These are phyloP conservation scores for Epichloe scottii DNA, from an alignment of 2,329 filamentous ascomycete genomes.

Conservation along the genomic window DNA sequence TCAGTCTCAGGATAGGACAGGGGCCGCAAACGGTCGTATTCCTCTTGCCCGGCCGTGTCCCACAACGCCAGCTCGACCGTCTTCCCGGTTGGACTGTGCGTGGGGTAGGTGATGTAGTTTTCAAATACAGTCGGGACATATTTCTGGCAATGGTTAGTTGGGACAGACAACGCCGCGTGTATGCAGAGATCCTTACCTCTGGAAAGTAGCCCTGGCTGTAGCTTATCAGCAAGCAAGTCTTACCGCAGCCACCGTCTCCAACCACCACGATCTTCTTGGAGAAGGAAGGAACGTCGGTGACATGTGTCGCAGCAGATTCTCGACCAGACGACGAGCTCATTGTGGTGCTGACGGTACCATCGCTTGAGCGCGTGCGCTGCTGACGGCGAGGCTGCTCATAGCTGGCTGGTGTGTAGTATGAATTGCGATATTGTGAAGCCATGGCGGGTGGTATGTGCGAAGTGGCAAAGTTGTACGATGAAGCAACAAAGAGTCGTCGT, in stretches of 20 bases:
- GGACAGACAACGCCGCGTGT: not conserved
- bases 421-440: conserved; percentile 44
- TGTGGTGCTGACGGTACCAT: conserved; percentile 80
- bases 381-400: conserved; percentile 28
- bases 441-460: conserved; percentile 21
- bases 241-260: conserved; percentile 93
- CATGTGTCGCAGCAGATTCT: conserved; percentile 68
- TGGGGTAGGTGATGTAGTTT: conserved; percentile 98
- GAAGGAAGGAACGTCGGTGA: conserved; percentile 83
- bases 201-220: conserved; percentile 98
- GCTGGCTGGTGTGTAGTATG: conserved; percentile 32
- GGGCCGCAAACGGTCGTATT: conserved; percentile 91
- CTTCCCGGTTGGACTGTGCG: conserved; percentile 78
- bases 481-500: not conserved
- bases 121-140: conserved; percentile 99
- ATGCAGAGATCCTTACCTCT: conserved; percentile 53
- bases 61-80: conserved; percentile 92
- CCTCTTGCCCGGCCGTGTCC: conserved; percentile 97
- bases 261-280: conserved; percentile 99
- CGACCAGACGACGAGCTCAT: conserved; percentile 63
- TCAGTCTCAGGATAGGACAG: conserved; percentile 98
- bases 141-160: conserved; percentile 53
- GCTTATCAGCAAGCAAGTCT: conserved; percentile 96
- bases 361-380: conserved; percentile 58
- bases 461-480: not conserved